Base-by-base conservation (phyloP, 805 yeast species). In the Hanseniaspora clermontiae region DNA sequence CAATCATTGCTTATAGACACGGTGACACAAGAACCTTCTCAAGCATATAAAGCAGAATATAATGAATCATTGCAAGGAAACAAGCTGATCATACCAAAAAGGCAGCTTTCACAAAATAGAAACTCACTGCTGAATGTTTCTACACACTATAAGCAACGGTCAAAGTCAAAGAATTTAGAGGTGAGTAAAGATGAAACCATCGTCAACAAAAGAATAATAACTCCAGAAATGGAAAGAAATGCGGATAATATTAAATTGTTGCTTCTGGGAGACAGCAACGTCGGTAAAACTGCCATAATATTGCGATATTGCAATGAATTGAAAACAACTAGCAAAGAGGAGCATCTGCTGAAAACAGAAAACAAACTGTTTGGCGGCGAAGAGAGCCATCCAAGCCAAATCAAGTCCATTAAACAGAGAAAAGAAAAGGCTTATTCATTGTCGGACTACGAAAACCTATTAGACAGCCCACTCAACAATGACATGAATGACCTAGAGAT, bases 231-330 rank as follows among this genome's bases (percentile, higher is more conserved):
- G 42, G 51, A 53, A 15, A 31, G 24, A 39, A 46, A 39, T 19
- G 58, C 58, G 27, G 58, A 56, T 27, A 66, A 60, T 49, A 66
- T 71, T 50, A 74, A 74, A 59, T 57, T 74, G 5, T 61, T 74
- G 10, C 62, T 74, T 5, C 66, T 75, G 32, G 79, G 79, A 2
- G 74, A 75, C 48, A 73, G 77, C 1, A 74, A 76, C 12, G 78
- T 76, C 2, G 79, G 79, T 1, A 76, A 76, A 59, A 72, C 77
- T 9, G 77, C 79, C 0, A 66, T 75, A 60, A 69, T 76, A 3
- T 59, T 75, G 7, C 68, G 72, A 20, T 76, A 74, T 57, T 73
- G 75, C 59, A 70, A 72, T 51, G 71, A 68, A 49, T 57, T 69
- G 9, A 65, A 47, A 9, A 32, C 49, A 5, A 56, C 37, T 12